Percentiles rank a stretch among this genome's conserved stretches.
phyloP scores from a whole-genome alignment of 768 basidiomycete species.

The Sarcodon sp. region DNA sequence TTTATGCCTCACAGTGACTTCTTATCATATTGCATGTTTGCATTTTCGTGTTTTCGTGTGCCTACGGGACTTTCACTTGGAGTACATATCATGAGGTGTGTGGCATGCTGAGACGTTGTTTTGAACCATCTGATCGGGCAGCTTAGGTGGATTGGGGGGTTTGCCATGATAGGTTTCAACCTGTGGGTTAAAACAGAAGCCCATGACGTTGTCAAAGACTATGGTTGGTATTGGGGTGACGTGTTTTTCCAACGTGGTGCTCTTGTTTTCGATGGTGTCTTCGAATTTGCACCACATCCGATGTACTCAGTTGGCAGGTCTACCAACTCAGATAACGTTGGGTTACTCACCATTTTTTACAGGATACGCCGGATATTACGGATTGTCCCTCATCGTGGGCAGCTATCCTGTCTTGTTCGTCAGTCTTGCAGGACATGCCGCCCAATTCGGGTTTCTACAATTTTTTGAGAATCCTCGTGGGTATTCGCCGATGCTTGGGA shows the following conservation, averaged over 20 bases:
- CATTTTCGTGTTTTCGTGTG: slow-evolving; percentile 83
- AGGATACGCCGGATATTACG: slow-evolving; percentile 98
- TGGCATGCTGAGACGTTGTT: not conserved
- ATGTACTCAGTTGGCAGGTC: slow-evolving; percentile 84
- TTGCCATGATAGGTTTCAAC: slow-evolving; percentile 84
- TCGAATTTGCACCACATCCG: slow-evolving; percentile 85
- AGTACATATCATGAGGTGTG: slow-evolving; percentile 68
- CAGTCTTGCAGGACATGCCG: slow-evolving; percentile 88
- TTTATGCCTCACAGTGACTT: slow-evolving; percentile 55
- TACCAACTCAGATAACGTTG: not conserved
- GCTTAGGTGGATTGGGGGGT: slow-evolving; percentile 75
- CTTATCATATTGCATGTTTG: slow-evolving; percentile 88
- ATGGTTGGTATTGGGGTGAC: slow-evolving; percentile 97
- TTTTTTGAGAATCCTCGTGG: slow-evolving; percentile 96
- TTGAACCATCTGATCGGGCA: slow-evolving; percentile 1
- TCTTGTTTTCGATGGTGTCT: slow-evolving; percentile 95
- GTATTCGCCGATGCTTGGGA: slow-evolving; percentile 15
- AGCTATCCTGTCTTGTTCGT: slow-evolving; percentile 88
- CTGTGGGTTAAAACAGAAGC: slow-evolving; percentile 98
- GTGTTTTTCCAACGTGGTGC: slow-evolving; percentile 88
- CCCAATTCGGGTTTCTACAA: slow-evolving; percentile 92
- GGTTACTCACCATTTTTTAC: not conserved
- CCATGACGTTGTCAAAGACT: slow-evolving; percentile 94
- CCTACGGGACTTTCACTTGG: slow-evolving; percentile 62
- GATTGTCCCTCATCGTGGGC: slow-evolving; percentile 81